Conservation (phyloP, 179 eudicot genomes). For the Beta lomatogona region DNA sequence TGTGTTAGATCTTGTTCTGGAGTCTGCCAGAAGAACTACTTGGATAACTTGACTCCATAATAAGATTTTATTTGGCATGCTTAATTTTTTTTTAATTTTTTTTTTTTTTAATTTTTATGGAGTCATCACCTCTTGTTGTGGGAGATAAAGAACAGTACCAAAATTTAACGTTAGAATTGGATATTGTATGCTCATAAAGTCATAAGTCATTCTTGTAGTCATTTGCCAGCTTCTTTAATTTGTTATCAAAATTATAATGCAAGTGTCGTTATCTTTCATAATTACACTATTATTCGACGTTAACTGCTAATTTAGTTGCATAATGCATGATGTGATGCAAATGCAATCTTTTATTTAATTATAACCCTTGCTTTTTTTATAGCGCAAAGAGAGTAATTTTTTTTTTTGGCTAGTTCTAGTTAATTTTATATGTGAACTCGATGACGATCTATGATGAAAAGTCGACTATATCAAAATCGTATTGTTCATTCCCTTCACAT, state of each 20-base stretch:
- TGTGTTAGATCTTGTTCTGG: constrained; percentile 48
- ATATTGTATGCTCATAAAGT: neutral
- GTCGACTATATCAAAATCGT: neutral
- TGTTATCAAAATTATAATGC: neutral
- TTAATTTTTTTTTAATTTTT: neutral
- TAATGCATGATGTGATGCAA: neutral
- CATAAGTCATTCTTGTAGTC: neutral
- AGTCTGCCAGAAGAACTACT: constrained; percentile 35
- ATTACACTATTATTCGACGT: neutral
- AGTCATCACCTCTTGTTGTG: no score
- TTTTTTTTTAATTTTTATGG: neutral
- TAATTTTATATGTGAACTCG: neutral
- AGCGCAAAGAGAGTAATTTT: no score
- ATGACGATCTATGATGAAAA: neutral
- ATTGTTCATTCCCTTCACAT: no score
- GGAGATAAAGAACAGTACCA: neutral
- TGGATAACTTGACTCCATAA: constrained; percentile 35
- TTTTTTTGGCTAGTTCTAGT: no score
- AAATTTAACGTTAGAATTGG: neutral
- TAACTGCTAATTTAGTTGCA: no score
- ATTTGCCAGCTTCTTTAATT: neutral
- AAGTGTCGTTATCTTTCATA: neutral
- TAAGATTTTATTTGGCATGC: neutral
- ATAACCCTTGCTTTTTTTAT: no score
- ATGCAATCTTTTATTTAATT: no score